phyloP scores from a whole-genome alignment of 2,329 filamentous ascomycete genomes.

The Graphilbum fragrans region DNA sequence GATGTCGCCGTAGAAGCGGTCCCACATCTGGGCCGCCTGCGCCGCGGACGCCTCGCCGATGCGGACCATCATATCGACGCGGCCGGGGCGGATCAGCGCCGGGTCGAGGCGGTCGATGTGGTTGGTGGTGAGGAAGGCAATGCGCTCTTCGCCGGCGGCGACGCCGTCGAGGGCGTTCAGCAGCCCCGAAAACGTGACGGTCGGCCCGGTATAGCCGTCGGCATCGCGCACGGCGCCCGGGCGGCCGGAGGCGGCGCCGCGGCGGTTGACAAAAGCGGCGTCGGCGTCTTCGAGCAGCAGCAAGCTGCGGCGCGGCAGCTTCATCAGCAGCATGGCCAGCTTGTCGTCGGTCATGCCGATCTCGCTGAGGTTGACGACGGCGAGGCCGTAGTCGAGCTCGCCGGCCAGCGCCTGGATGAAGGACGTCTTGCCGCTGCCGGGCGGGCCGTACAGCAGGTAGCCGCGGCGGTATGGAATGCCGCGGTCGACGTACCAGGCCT shows the following conservation, averaged over 20 bases:
- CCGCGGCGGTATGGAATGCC: constrained; percentile 87
- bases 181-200: constrained; percentile 87
- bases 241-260: no score
- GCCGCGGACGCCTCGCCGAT: constrained; percentile 79
- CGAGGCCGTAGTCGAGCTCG: constrained; percentile 84
- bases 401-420: constrained; percentile 94
- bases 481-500: constrained; percentile 86
- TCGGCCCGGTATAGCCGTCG: constrained; percentile 77
- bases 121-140: constrained; percentile 91
- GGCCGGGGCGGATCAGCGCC: constrained; percentile 77
- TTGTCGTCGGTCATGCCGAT: constrained; percentile 82
- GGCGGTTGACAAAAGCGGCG: constrained; percentile 75
- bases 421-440: constrained; percentile 85
- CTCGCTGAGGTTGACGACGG: constrained; percentile 84
- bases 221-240: no score
- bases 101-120: constrained; percentile 83
- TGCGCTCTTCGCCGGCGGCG: constrained; percentile 86
- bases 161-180: constrained; percentile 81
- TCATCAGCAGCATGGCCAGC: constrained; percentile 73
- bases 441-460: constrained; percentile 80
- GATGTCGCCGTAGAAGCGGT: constrained; percentile 82
- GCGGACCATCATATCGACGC: constrained; percentile 85
- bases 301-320: constrained; percentile 71
- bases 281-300: constrained; percentile 84
- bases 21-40: constrained; percentile 82